Evolutionary conservation across 2,329 filamentous ascomycete genomes (phyloP).

Genomic region (Verticillium nubilum): DNA sequence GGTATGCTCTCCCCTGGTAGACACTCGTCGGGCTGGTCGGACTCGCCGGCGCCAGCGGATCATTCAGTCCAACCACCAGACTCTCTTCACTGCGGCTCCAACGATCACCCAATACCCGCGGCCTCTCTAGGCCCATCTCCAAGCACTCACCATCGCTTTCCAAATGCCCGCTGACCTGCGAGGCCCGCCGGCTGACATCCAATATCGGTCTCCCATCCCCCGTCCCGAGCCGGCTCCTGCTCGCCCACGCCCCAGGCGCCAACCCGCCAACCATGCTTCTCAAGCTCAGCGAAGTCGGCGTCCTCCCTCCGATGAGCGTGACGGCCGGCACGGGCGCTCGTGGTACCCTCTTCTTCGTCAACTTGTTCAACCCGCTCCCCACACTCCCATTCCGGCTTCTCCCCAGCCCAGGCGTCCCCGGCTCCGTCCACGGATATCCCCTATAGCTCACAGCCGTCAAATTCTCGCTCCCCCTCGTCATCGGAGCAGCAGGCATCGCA

Average conservation of each 20-base stretch:
- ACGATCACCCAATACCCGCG: neutral
- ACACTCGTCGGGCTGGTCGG: conserved; percentile 4
- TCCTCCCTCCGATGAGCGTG: conserved; percentile 9
- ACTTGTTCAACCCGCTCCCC: conserved; percentile 8
- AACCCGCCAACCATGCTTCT: conserved; percentile 19
- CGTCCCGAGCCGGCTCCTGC: conserved; percentile 9
- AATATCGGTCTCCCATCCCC: conserved; percentile 7
- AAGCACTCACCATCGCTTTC: neutral
- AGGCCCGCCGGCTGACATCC: conserved; percentile 4
- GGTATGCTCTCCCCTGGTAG: neutral
- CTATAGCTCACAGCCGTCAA: conserved; percentile 23
- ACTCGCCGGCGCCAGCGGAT: conserved; percentile 19
- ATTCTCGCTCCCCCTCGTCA: conserved; percentile 16
- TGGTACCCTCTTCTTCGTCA: conserved; percentile 6
- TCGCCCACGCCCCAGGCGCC: conserved; percentile 9
- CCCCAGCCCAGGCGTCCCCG: conserved; percentile 6
- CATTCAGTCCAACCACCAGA: conserved; percentile 22
- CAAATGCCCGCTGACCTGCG: conserved; percentile 5
- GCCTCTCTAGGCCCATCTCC: conserved; percentile 11
- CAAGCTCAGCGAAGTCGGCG: conserved; percentile 22
- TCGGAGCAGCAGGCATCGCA: too few relatives aligned
- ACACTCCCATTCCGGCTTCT: conserved; percentile 16
- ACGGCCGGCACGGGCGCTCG: conserved; percentile 10
- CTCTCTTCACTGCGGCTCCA: conserved; percentile 24
- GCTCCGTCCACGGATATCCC: conserved; percentile 22